Base-by-base conservation (phyloP, 768 basidiomycete genomes). In the Daedalea quercina region DNA sequence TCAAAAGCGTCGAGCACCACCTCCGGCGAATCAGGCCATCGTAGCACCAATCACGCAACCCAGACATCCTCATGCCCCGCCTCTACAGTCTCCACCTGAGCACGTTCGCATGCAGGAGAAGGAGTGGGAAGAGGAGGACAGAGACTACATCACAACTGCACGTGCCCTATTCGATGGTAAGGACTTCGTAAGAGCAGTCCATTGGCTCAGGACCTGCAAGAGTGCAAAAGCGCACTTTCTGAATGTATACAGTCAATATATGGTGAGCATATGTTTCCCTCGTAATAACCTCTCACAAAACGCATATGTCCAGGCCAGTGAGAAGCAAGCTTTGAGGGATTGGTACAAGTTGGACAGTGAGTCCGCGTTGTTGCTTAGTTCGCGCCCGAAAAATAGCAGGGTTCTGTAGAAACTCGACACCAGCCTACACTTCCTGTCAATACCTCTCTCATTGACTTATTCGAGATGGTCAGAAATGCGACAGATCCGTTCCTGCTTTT, bases 401-500 rank as follows among this genome's bases (percentile, higher is more conserved):
- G n/a, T 44, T 33, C 44, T 11, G 17, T 50, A 90, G 89, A 79
- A 63, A 82, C 82, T 61, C 81, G 84, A 41, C 77, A 83, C 56
- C 85, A 89, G 60, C 82, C 84, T 11, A 75, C 82, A 1, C 69
- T 76, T 25, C 85, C 90, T 12, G 72, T 85, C 31, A 90, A 91
- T 56, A 65, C 71, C 23, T 73, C 73, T 13, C 64, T 90, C 3
- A 67, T 74, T 26, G 74, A 77, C 13, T 72, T 94, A 22, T 72
- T 93, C 3, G 78, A 77, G 41, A 65, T 73, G 26, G 80, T 93
- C 9, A 70, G 75, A 44, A 71, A 78, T 59, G 68, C 73, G 3
- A 76, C 71, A 4, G 91, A 96, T 66, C 87, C 93, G 3, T 95
- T 87, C 80, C 67, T 91, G 13, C 68, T 93, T 7, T 94, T 91